Conservation (phyloP, 148 eudicot species). For the Nepenthes gracilis region DNA sequence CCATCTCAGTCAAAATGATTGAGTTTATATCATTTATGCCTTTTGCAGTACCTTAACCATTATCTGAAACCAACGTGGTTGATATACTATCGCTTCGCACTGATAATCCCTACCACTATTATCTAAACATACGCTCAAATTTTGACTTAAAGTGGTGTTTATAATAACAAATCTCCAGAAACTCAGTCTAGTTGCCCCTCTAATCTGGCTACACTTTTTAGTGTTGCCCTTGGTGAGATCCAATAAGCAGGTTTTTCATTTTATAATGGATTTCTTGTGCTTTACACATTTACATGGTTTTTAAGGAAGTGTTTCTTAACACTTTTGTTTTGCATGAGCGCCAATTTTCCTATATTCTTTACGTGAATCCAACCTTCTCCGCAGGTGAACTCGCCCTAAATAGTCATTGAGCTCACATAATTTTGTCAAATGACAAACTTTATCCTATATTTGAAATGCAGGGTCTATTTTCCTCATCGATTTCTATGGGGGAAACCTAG, state of each 20-base stretch:
- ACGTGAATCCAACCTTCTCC: no score
- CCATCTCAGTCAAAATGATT: background rate
- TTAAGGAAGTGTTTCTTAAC: no score
- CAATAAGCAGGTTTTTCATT: no score
- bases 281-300: no score
- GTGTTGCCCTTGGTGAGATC: conserved; percentile 38
- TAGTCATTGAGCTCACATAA: no score
- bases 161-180: conserved; percentile 15
- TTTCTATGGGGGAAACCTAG: conserved; percentile 76
- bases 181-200: conserved; percentile 24
- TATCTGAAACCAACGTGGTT: conserved; percentile 22
- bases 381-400: no score
- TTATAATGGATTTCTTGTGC: no score
- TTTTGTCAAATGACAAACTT: no score
- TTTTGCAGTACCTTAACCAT: conserved; percentile 45
- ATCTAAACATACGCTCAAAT: conserved; percentile 40
- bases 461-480: conserved; percentile 59
- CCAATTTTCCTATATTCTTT: no score
- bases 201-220: conserved; percentile 36
- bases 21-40: background rate
- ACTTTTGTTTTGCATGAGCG: no score
- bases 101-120: conserved; percentile 32
- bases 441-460: conserved; percentile 17
- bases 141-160: conserved; percentile 40
- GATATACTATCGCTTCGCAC: conserved; percentile 31